Evolutionary conservation across 139 green algal species (phyloP).

Genomic region (Chlamydomonas sp.): DNA sequence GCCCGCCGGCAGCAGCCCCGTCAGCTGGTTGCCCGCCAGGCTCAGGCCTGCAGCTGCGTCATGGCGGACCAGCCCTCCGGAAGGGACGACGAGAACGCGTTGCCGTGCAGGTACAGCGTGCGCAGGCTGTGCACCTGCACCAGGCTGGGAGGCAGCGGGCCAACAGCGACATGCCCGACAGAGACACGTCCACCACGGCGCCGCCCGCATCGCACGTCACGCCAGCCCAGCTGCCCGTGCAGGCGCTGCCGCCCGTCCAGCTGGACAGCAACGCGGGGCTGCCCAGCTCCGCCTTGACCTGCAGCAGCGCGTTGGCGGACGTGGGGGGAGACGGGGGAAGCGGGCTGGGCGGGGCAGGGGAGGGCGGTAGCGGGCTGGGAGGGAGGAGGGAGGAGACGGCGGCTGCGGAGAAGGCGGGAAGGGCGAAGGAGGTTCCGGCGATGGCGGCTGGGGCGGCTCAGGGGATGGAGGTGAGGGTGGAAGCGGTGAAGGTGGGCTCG

Average conservation of each 20-base stretch:
- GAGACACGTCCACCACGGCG: neutral
- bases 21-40: conserved; percentile 10
- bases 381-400: no score
- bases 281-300: neutral
- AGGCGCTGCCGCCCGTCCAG: conserved; percentile 1
- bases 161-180: neutral
- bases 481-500: no score
- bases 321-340: neutral
- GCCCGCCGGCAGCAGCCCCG: conserved; percentile 9
- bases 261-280: neutral
- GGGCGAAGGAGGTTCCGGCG: no score
- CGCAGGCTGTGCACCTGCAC: neutral
- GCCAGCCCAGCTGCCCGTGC: neutral
- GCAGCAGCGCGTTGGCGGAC: neutral
- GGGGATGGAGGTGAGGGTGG: no score
- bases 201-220: neutral
- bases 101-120: neutral
- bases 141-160: neutral
- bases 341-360: neutral
- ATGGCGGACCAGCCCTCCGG: neutral
- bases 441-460: no score
- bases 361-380: no score
- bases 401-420: no score
- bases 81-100: conserved; percentile 5
- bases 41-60: neutral